Conservation (phyloP, 1,139 yeast species). For the Wickerhamomyces sp. region DNA sequence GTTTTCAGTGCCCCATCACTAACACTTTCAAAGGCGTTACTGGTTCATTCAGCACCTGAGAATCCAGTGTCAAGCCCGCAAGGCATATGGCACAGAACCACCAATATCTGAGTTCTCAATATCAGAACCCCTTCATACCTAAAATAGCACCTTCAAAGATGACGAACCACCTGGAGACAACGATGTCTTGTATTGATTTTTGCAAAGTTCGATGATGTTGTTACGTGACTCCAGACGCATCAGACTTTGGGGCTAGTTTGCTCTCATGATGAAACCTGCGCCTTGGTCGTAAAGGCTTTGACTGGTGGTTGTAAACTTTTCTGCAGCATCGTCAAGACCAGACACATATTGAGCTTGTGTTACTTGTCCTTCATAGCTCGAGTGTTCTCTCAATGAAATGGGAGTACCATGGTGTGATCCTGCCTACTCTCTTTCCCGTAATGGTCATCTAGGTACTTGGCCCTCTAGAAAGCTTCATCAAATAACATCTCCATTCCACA, state of each 20-base stretch:
- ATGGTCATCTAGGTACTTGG: slow-evolving; percentile 49
- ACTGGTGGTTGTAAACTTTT: slow-evolving; percentile 45
- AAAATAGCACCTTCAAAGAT: slow-evolving; percentile 59
- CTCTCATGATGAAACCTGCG: slow-evolving; percentile 56
- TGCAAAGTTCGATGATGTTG: slow-evolving; percentile 45
- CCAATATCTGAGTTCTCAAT: slow-evolving; percentile 72
- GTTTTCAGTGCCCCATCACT: slow-evolving; percentile 51
- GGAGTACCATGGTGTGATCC: slow-evolving; percentile 83
- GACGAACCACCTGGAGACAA: slow-evolving; percentile 63
- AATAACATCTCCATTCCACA: slow-evolving; percentile 56
- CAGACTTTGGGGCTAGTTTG: slow-evolving; percentile 51
- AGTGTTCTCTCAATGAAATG: slow-evolving; percentile 69
- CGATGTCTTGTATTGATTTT: slow-evolving; percentile 47
- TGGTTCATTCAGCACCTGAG: slow-evolving; percentile 50
- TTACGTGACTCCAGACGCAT: slow-evolving; percentile 52
- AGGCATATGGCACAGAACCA: slow-evolving; percentile 65
- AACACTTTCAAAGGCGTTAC: slow-evolving; percentile 23
- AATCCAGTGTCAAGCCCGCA: slow-evolving; percentile 64
- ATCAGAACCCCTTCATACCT: slow-evolving; percentile 54
- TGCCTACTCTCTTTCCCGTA: slow-evolving; percentile 49
- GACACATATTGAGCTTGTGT: slow-evolving; percentile 65
- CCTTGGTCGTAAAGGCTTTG: slow-evolving; percentile 56
- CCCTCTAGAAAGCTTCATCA: slow-evolving; percentile 50
- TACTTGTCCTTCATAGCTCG: slow-evolving; percentile 49
- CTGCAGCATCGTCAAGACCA: slow-evolving; percentile 42